Evolutionary conservation across 2,329 filamentous ascomycete genomes (phyloP), one percentile per base, ranked within the genome.

Genomic region (Intubia oerlemansii): DNA sequence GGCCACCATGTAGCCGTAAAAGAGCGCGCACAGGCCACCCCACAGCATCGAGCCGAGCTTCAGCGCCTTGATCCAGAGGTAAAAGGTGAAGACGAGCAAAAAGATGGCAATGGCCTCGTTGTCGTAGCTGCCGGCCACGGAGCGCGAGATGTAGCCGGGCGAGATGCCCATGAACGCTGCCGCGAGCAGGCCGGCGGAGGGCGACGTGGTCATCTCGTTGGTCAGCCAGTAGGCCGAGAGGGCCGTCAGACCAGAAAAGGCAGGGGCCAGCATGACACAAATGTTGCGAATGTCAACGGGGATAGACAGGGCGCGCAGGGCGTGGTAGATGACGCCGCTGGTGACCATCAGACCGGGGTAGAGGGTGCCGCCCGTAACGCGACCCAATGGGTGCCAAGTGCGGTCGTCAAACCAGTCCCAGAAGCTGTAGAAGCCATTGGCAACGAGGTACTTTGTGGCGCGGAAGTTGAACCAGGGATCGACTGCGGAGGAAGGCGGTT

Each of bases 381-480:
- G 81, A 43, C 88, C 88, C 36, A 98, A 76, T 43, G 88, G 88
- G 55, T 98, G 85, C 88, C 88, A 98, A 69, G 88, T 98, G 59
- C 88, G 74, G 61, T 98, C 88, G 54, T 98, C 88, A 48, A 98
- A 98, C 88, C 88, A 98, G 52, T 98, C 85, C 88, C 88, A 98
- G 51, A 98, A 98, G 52, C 78, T 82, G 54, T 92, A 90, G 58
- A 98, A 95, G 44, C 88, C 88, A 71, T 98, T 70, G 47, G 85
- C 69, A 32, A 98, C 80, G 32, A 98, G 68, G 47, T 98, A 95
- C 56, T 95, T 95, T 32, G 88, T 95, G 40, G 88, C 88, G 53
- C 88, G 68, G 56, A 98, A 98, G 56, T 98, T 98, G 61, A 98
- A 98, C 88, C 88, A 98, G 20, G 88, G 88, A 56, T 98, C 88